Evolutionary conservation across 306 rosid genomes (phyloP), one percentile per base, ranked within the genome.

Genomic region (Cucurbita ficifolia): DNA sequence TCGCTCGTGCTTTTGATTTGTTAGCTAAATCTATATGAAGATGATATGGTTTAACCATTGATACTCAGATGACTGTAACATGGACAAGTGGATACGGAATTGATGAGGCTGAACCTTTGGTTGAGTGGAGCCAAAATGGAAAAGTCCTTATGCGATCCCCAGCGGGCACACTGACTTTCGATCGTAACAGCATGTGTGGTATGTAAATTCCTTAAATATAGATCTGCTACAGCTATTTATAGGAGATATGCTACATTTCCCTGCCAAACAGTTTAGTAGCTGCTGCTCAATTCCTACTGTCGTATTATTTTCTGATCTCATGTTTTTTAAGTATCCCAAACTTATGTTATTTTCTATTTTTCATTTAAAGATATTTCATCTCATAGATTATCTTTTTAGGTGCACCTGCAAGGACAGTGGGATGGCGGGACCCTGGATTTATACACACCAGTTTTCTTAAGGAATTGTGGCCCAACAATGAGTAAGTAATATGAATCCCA

Each of bases 41-140:
- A 49, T 77, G 53, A 72, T 62, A n/a, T 24, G 33, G 3, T 36
- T 78, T 68, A 53, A 21, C 50, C 75, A 24, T 63, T 73, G 70
- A 39, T 61, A 33, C 55, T 10, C 83, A 90, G 98, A 90, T 90
- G 85, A 86, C 97, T 21, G 92, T 90, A 72, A 94, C 97, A 72
- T 94, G 98, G 98, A 94, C 98, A 50, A 93, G 98, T 10, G 98
- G 98, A 84, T 93, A 87, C 84, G 89, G 82, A 40, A 83, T 90
- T 52, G 56, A 48, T 43, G 90, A 87, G 65, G 98, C 97, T 29
- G 85, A 81, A 49, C 89, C 98, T 79, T 90, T 93, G 82, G 92
- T 93, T 75, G 92, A 87, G 82, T 93, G 97, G 97, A 92, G 90
- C 60, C 79, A 43, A 11, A 82, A 84, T 80, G 92, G 92, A 76